phyloP scores from a whole-genome alignment of 306 rosid genomes.

The Malus fusca region DNA sequence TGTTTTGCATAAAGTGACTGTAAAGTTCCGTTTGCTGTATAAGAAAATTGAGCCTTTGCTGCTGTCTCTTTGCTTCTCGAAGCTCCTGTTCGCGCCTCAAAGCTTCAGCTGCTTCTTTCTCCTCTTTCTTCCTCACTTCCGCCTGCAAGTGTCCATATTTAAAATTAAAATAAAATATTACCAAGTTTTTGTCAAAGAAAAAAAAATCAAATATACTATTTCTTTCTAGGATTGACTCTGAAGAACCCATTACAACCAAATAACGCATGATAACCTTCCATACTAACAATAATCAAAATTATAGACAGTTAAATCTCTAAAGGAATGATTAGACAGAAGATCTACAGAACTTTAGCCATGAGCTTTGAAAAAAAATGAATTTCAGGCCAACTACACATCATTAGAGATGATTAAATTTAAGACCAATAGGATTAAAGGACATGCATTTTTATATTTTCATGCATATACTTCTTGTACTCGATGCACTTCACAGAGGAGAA shows the following conservation, averaged over 20 bases:
- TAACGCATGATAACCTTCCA: not conserved
- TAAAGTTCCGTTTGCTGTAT: constrained; percentile 97
- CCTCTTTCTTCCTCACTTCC: constrained; percentile 89
- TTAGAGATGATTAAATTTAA: not conserved
- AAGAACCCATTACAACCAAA: not conserved
- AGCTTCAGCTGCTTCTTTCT: constrained; percentile 96
- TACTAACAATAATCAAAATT: not conserved
- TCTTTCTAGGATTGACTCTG: not conserved
- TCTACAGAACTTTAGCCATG: not conserved
- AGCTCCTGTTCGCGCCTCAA: constrained; percentile 92
- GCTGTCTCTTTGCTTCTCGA: constrained; percentile 98
- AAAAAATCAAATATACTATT: not conserved
- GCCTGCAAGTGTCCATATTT: constrained; percentile 41
- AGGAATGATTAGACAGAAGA: not conserved
- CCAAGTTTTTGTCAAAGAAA: not conserved
- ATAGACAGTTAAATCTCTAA: not conserved
- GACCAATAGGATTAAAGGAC: not conserved
- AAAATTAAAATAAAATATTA: constrained; percentile 8
- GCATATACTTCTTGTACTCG: not conserved
- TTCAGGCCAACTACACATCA: not conserved
- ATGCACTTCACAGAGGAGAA: constrained; percentile 13
- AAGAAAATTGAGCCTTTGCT: constrained; percentile 95
- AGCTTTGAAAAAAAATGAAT: not conserved
- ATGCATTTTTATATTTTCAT: not conserved
- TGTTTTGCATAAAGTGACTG: constrained; percentile 99